Evolutionary conservation across 495 filamentous ascomycete genomes (phyloP), one percentile per base, ranked within the genome.

Genomic region (Penicillium paradoxum): DNA sequence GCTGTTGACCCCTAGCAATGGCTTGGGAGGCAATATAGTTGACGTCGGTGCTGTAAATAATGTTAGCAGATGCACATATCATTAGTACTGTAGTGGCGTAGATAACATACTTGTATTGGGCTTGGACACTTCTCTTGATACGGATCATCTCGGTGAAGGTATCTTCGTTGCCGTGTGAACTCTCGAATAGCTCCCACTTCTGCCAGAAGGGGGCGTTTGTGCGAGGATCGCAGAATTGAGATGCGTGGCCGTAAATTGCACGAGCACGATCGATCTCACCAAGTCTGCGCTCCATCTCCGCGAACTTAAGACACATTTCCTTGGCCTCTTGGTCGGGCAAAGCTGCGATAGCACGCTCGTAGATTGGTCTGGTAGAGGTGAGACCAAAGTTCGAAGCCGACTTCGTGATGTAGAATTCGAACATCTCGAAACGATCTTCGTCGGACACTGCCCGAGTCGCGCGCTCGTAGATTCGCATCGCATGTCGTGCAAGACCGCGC

Each of bases 81-180:
- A 19, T 51, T 36, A 19, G 46, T 13, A 24, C 33, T 42, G 44
- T 2, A n/a, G 15, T 33, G 9, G 30, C 24, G 2, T 49, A 46
- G 29, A n/a, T 21, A 15, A 71, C 77, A 65, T 80, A 83, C 80
- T 96, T 96, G 75, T 91, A 97, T 75, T 96, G 88, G 45, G 93
- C 91, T 69, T 96, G 91, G 5, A 97, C 93, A 74, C 91, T 96
- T 63, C 93, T 76, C 80, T 96, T 99, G 76, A 97, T 89, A 21
- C 92, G 85, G 37, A 97, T 77, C 93, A 99, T 99, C 68, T 97
- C 93, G 75, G 96, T 97, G 77, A 93, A 99, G 7, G 93, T 99
- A 68, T 99, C 93, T 63, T 99, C 95, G 69, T 99, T 99, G 47
- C 93, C 93, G 66, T 97, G 93, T 66, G 91, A 84, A 3, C 97